These are phyloP conservation scores for Rhodofomes roseus DNA, from an alignment of 1,284 basidiomycete species.

Conservation along the genomic window DNA sequence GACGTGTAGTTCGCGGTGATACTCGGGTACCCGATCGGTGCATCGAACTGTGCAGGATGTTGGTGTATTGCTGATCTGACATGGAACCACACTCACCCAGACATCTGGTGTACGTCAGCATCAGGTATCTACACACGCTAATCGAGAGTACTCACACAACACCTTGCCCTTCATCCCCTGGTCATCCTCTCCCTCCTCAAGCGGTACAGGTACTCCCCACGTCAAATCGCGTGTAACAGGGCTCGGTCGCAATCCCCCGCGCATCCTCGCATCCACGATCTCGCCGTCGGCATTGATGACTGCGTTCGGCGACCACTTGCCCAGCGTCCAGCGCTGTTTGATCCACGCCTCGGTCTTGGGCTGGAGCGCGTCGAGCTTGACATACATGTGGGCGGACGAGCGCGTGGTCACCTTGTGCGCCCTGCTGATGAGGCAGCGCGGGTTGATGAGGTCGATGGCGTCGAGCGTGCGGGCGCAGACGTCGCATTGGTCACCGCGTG, in stretches of 20 bases:
- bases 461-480: constrained; percentile 91
- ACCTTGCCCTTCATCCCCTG: constrained; percentile 92
- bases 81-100: constrained; percentile 56
- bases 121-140: constrained; percentile 6
- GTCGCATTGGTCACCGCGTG: constrained; percentile 98
- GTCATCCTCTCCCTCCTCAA: constrained; percentile 66
- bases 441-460: constrained; percentile 90
- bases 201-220: constrained; percentile 95
- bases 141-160: constrained; percentile 67
- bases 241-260: constrained; percentile 83
- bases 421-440: constrained; percentile 89
- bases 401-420: constrained; percentile 74
- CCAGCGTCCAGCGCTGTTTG: constrained; percentile 71
- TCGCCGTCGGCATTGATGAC: constrained; percentile 86
- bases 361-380: constrained; percentile 85
- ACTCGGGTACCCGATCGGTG: constrained; percentile 95
- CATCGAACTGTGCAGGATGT: constrained; percentile 74
- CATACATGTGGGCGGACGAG: constrained; percentile 92
- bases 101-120: constrained; percentile 52
- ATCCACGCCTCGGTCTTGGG: constrained; percentile 89
- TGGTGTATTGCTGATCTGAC: background rate
- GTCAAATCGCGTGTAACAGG: constrained; percentile 93
- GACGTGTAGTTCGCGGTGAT: constrained; percentile 96
- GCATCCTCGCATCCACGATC: constrained; percentile 89
- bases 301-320: constrained; percentile 91